Conservation (phyloP, 2,329 filamentous ascomycete species). For the Phoma sp. region DNA sequence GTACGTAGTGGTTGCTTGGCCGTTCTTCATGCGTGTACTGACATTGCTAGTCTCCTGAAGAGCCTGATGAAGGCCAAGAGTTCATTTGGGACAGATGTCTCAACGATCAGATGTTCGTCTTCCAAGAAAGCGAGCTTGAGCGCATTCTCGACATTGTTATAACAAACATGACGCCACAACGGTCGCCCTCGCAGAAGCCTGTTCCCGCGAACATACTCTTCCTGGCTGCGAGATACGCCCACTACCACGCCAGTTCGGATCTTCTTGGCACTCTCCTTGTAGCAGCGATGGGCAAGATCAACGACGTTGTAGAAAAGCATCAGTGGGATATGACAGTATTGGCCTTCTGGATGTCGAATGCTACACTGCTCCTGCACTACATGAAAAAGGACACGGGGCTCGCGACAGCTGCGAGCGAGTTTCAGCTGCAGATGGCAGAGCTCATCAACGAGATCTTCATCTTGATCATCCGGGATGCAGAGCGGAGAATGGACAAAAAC, state of each 20-base stretch:
- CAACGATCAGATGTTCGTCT: slow-evolving; percentile 99
- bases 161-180: slow-evolving; percentile 95
- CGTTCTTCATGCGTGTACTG: slow-evolving; percentile 26
- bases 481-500: slow-evolving; percentile 94
- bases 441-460: slow-evolving; percentile 99
- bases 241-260: slow-evolving; percentile 91
- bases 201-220: slow-evolving; percentile 98
- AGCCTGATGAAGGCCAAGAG: slow-evolving; percentile 87
- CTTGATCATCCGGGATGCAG: slow-evolving; percentile 92
- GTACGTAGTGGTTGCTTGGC: slow-evolving; percentile 54
- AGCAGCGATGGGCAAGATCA: slow-evolving; percentile 93
- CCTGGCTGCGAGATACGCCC: slow-evolving; percentile 90
- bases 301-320: slow-evolving; percentile 90
- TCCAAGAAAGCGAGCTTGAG: slow-evolving; percentile 91
- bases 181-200: slow-evolving; percentile 95
- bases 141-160: slow-evolving; percentile 94
- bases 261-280: slow-evolving; percentile 80
- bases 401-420: slow-evolving; percentile 80
- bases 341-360: slow-evolving; percentile 98
- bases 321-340: slow-evolving; percentile 99
- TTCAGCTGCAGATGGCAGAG: slow-evolving; percentile 91
- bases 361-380: slow-evolving; percentile 92
- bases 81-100: slow-evolving; percentile 95
- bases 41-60: slow-evolving; percentile 59
- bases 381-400: slow-evolving; percentile 91